Base-by-base conservation (phyloP, 345 rosid genomes). In the Raphanus sativus region DNA sequence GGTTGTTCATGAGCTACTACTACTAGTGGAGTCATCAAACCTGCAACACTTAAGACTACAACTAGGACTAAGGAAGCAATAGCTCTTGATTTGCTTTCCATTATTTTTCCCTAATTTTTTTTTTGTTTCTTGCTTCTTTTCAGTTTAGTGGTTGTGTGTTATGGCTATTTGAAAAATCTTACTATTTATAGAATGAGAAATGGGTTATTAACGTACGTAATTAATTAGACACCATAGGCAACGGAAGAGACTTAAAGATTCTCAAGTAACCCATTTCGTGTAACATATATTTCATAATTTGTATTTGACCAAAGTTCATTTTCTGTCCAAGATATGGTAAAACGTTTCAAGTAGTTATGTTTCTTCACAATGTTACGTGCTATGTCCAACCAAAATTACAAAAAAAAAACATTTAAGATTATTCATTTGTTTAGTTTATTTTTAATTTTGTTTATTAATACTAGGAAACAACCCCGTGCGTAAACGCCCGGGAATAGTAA, bases 1-100 rank as follows among this genome's bases (percentile, higher is more conserved):
- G 54, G 54, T 48, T n/a, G 54, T 48, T 48, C 54, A 48, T 48
- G 71, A 65, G 77, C 67, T 58, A 42, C 3, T 16, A 48, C 59
- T 2, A 45, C 54, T 48, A 17, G 54, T 48, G 54, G 66, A 62
- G 48, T 77, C 48, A 63, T 21, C 0, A 70, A 16, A 54, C 21
- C 4, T 5, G 58, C 8, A 15, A 16, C 24, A 52, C 58, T 15
- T 15, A 52, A 52, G 58, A 16, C 24, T 52, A 62, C 33, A 7
- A 76, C 17, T 29, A 76, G n/a, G 62, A 70, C 30, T 13, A 24
- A 30, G 3, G 70, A 34, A 9, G 54, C 9, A 52, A 48, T 29
- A 62, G 58, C 17, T 48, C 17, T 48, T 48, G 55, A 52, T 16
- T 52, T 52, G 25, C 9, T 52, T 52, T 16, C 58, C 58, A 52